Evolutionary conservation across 1,139 yeast genomes (phyloP).

Genomic region (Kodamaea anthophila): DNA sequence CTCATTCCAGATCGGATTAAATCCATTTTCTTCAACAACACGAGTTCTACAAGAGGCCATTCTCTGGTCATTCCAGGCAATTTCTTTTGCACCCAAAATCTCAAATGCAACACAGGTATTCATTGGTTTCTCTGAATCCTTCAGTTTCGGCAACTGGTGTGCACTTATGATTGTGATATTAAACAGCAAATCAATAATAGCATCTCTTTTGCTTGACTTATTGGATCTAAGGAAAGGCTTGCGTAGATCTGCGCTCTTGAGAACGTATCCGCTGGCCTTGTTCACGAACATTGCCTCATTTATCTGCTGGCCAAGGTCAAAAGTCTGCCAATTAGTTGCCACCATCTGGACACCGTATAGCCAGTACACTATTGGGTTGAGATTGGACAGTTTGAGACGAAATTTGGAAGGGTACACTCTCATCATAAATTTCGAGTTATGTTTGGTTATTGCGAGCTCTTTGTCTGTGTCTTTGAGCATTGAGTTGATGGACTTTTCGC

Average conservation of each 20-base stretch:
- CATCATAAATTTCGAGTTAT: constrained; percentile 69
- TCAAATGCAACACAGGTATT: constrained; percentile 59
- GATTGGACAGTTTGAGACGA: constrained; percentile 73
- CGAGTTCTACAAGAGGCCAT: constrained; percentile 24
- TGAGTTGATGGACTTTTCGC: constrained; percentile 61
- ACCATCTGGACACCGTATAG: constrained; percentile 85
- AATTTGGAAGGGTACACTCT: constrained; percentile 83
- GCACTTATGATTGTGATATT: constrained; percentile 64
- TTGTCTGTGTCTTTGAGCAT: constrained; percentile 60
- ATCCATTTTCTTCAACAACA: constrained; percentile 57
- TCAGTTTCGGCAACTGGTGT: constrained; percentile 74
- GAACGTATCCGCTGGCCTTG: constrained; percentile 59
- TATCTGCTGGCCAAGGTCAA: constrained; percentile 83
- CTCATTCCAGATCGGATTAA: constrained; percentile 79
- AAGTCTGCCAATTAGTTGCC: constrained; percentile 96
- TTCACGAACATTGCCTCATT: constrained; percentile 76
- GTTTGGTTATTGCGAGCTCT: constrained; percentile 54
- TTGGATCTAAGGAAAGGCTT: constrained; percentile 27
- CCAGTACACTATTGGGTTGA: constrained; percentile 78
- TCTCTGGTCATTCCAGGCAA: constrained; percentile 18
- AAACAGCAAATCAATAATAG: constrained; percentile 12
- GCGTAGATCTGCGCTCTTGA: constrained; percentile 57
- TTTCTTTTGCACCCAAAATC: constrained; percentile 36
- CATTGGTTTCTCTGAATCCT: constrained; percentile 32
- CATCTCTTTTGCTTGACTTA: constrained; percentile 9